Conservation (phyloP, 176 grass and related monocot genomes). For the Pharus latifolius region DNA sequence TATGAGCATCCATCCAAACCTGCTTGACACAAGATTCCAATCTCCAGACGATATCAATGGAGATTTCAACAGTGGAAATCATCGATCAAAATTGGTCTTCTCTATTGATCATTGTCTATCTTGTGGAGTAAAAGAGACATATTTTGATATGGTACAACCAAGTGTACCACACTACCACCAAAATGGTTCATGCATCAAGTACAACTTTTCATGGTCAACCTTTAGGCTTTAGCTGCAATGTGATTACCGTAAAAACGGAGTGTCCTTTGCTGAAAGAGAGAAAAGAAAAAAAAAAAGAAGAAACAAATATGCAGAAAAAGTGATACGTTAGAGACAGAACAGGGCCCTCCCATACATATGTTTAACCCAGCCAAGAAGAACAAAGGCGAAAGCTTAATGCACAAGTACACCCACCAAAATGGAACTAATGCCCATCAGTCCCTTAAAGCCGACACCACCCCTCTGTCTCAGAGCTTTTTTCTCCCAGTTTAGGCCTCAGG, state of each 20-base stretch:
- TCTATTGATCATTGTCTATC: not conserved
- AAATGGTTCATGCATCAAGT: not conserved
- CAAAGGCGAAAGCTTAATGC: conserved; percentile 7
- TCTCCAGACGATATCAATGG: conserved; percentile 10
- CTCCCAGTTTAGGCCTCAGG: not conserved
- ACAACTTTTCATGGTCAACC: not conserved
- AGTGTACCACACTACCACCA: not conserved
- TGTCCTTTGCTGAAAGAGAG: not conserved
- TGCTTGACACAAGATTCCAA: conserved; percentile 27
- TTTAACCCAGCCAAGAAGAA: too few relatives aligned
- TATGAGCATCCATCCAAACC: conserved; percentile 12
- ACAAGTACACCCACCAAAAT: conserved; percentile 1
- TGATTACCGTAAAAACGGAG: not conserved
- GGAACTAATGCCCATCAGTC: conserved; percentile 42
- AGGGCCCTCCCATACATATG: not conserved
- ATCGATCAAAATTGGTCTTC: not conserved
- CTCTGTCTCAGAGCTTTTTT: too few relatives aligned
- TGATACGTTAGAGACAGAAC: not conserved
- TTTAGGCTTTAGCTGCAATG: not conserved
- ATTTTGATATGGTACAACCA: not conserved
- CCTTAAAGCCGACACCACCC: too few relatives aligned
- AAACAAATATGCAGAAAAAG: not conserved
- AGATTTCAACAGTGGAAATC: not conserved
- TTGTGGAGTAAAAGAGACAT: not conserved
- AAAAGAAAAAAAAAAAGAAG: not conserved